Evolutionary conservation across 2,329 filamentous ascomycete genomes (phyloP).

Genomic region (Fusarium sp.): DNA sequence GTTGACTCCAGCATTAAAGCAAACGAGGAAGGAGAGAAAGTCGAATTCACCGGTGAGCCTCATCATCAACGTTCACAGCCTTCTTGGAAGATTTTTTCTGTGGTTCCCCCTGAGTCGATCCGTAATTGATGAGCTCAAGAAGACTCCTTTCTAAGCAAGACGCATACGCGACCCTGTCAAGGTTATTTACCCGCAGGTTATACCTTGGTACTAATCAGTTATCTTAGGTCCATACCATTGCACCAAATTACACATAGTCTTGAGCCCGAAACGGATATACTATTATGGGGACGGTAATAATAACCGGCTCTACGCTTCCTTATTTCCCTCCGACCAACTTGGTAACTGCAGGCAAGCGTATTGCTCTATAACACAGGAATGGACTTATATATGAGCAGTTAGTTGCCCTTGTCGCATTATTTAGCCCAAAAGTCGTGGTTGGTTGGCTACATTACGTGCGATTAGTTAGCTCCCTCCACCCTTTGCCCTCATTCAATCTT

Average conservation of each 20-base stretch:
- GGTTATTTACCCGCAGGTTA: conserved; percentile 25
- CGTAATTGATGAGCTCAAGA: conserved; percentile 26
- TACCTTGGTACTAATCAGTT: conserved; percentile 25
- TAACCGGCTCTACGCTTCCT: conserved; percentile 1
- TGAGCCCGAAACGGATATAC: conserved; percentile 29
- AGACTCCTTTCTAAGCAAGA: conserved; percentile 19
- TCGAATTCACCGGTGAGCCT: conserved; percentile 4
- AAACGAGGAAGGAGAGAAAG: conserved; percentile 36
- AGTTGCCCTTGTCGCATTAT: conserved; percentile 4
- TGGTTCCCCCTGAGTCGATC: conserved; percentile 36
- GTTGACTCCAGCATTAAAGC: conserved; percentile 23
- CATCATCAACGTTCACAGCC: conserved; percentile 8
- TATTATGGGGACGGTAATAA: conserved; percentile 28
- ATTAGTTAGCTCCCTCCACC: neutral
- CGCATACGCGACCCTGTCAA: conserved; percentile 32
- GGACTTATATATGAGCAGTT: conserved; percentile 11
- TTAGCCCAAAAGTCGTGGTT: conserved; percentile 6
- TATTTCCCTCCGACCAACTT: conserved; percentile 10
- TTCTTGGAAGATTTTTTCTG: conserved; percentile 22
- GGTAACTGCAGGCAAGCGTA: neutral
- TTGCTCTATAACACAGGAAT: conserved; percentile 6
- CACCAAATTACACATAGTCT: conserved; percentile 29
- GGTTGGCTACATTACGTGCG: conserved; percentile 4
- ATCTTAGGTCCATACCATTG: conserved; percentile 17
- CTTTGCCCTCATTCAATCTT: neutral